Evolutionary conservation across 2,329 filamentous ascomycete species (phyloP).

Genomic region (Claviceps maximensis): DNA sequence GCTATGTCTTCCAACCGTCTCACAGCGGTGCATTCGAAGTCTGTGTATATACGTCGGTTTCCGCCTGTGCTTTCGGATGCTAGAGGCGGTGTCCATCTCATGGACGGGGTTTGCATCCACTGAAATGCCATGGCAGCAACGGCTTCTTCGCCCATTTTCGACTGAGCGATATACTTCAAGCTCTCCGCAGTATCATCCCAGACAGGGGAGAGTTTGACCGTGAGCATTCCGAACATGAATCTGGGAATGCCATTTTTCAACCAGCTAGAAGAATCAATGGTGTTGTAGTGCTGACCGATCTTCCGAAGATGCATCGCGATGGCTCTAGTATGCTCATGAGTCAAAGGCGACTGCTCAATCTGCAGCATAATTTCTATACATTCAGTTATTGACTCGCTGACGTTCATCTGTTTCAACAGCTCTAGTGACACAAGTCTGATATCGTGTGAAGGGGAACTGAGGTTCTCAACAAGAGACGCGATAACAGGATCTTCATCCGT

Average conservation of each 20-base stretch:
- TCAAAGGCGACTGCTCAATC: constrained; percentile 68
- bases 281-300: constrained; percentile 51
- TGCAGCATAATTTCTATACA: constrained; percentile 49
- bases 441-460: constrained; percentile 62
- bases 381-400: constrained; percentile 12
- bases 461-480: constrained; percentile 54
- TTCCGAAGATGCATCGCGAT: constrained; percentile 80
- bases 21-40: constrained; percentile 79
- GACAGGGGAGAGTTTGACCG: constrained; percentile 68
- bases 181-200: constrained; percentile 76
- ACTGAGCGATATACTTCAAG: constrained; percentile 60
- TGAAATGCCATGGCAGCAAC: constrained; percentile 61
- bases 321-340: constrained; percentile 59
- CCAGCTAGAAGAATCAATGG: constrained; percentile 46
- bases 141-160: constrained; percentile 56
- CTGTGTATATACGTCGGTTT: constrained; percentile 36
- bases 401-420: constrained; percentile 49
- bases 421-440: constrained; percentile 61
- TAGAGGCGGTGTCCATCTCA: constrained; percentile 37
- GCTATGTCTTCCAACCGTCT: constrained; percentile 42
- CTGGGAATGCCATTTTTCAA: constrained; percentile 59
- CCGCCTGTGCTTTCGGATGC: constrained; percentile 20
- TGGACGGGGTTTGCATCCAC: constrained; percentile 55
- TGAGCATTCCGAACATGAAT: constrained; percentile 82
- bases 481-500: constrained; percentile 48